A percentile compares a stretch with the other conserved stretches of the same genome.
phyloP scores from a whole-genome alignment of 768 basidiomycete genomes.

The Boletus sp. region DNA sequence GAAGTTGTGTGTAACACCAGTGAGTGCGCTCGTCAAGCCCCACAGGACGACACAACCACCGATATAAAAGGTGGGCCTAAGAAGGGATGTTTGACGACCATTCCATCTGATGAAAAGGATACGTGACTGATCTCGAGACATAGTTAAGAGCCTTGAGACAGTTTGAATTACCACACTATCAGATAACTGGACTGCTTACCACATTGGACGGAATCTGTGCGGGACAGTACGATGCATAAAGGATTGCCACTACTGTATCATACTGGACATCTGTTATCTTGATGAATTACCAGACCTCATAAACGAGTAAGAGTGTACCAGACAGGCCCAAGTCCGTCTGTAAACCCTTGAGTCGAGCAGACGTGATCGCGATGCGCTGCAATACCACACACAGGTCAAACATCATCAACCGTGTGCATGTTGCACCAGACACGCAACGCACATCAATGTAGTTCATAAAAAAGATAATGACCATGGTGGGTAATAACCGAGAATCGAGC shows the following conservation, averaged over 20 bases:
- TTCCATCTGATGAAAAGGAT: not conserved
- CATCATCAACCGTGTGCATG: not conserved
- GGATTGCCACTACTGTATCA: not conserved
- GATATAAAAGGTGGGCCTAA: not conserved
- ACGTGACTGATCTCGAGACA: not conserved
- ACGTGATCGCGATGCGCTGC: not conserved
- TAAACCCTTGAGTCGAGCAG: not conserved
- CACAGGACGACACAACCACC: not conserved
- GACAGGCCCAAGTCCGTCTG: not conserved
- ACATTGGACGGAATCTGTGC: not conserved
- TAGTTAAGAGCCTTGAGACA: not conserved
- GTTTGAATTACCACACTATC: not conserved
- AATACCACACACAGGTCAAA: not conserved
- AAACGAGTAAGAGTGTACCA: not conserved
- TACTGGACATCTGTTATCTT: not conserved
- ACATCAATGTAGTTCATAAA: constrained; percentile 4
- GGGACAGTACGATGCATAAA: not conserved
- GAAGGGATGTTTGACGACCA: not conserved
- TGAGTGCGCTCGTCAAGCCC: not conserved
- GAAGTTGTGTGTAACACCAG: not conserved
- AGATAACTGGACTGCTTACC: not conserved
- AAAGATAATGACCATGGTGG: not conserved
- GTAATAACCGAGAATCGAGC: not conserved
- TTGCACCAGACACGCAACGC: not conserved
- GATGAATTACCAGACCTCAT: not conserved